Conservation (phyloP, 2,329 filamentous ascomycete genomes). For the Pseudogymnoascus sp. region DNA sequence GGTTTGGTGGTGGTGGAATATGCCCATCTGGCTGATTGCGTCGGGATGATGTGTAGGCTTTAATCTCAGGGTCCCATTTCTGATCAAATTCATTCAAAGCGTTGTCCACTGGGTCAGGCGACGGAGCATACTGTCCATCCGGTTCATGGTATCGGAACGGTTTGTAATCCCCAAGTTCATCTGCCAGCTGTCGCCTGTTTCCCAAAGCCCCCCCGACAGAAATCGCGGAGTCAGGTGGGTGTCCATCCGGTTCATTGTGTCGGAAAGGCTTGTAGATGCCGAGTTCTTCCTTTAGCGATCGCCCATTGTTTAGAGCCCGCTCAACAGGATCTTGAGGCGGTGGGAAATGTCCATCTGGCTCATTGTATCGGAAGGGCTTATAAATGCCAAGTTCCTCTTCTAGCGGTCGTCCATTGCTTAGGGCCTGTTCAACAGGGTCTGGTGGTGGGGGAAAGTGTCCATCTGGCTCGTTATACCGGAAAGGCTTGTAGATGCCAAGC, state of each 20-base stretch:
- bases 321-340: slow-evolving; percentile 26
- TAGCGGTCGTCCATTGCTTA: slow-evolving; percentile 20
- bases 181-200: background rate
- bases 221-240: slow-evolving; percentile 19
- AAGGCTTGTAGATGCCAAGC: slow-evolving; percentile 3
- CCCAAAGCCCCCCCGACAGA: slow-evolving; percentile 32
- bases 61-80: background rate
- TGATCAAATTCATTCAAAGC: slow-evolving; percentile 36
- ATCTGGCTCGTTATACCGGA: slow-evolving; percentile 27
- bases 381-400: slow-evolving; percentile 9
- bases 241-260: slow-evolving; percentile 24
- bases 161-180: slow-evolving; percentile 28
- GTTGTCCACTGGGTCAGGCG: slow-evolving; percentile 29
- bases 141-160: slow-evolving; percentile 33
- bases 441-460: slow-evolving; percentile 26
- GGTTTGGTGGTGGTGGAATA: slow-evolving; percentile 21
- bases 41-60: slow-evolving; percentile 23
- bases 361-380: slow-evolving; percentile 15
- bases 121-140: slow-evolving; percentile 31
- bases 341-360: slow-evolving; percentile 32
- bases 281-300: background rate
- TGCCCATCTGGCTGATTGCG: slow-evolving; percentile 35
- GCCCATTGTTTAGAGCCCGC: slow-evolving; percentile 27
- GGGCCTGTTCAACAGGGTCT: slow-evolving; percentile 29
- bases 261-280: slow-evolving; percentile 32